Evolutionary conservation across 495 filamentous ascomycete species (phyloP).

Genomic region (Ramalina peruviana): DNA sequence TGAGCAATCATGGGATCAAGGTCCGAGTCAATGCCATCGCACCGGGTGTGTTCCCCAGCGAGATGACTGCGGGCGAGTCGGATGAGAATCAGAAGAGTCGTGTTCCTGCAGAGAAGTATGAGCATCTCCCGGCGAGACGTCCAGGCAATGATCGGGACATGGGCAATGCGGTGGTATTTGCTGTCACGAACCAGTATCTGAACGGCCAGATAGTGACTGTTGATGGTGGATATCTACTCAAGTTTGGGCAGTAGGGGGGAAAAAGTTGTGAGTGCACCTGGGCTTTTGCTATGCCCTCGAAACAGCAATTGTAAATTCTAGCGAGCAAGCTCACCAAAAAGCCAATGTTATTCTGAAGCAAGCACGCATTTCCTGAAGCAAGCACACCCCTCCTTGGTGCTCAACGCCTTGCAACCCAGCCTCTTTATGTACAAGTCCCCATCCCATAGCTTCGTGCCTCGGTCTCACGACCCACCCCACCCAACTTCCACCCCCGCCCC

Average conservation of each 20-base stretch:
- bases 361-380: too few relatives aligned
- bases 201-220: constrained; percentile 56
- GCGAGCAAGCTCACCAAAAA: too few relatives aligned
- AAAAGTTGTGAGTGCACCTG: neutral
- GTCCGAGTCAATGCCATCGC: constrained; percentile 42
- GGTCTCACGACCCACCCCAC: constrained; percentile 10
- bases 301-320: too few relatives aligned
- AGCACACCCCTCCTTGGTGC: too few relatives aligned
- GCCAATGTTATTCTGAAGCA: too few relatives aligned
- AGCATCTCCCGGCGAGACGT: constrained; percentile 39
- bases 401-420: too few relatives aligned
- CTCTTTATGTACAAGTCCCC: too few relatives aligned
- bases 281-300: too few relatives aligned
- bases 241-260: constrained; percentile 8
- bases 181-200: constrained; percentile 53
- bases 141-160: constrained; percentile 64
- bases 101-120: constrained; percentile 46
- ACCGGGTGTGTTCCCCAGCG: constrained; percentile 26
- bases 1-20: constrained; percentile 26
- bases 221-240: constrained; percentile 46
- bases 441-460: neutral
- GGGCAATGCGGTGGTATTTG: constrained; percentile 50
- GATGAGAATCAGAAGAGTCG: constrained; percentile 48
- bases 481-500: constrained; percentile 49
- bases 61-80: constrained; percentile 32